Conservation (phyloP, 2,329 filamentous ascomycete genomes). For the Rhinocladiella similis region DNA sequence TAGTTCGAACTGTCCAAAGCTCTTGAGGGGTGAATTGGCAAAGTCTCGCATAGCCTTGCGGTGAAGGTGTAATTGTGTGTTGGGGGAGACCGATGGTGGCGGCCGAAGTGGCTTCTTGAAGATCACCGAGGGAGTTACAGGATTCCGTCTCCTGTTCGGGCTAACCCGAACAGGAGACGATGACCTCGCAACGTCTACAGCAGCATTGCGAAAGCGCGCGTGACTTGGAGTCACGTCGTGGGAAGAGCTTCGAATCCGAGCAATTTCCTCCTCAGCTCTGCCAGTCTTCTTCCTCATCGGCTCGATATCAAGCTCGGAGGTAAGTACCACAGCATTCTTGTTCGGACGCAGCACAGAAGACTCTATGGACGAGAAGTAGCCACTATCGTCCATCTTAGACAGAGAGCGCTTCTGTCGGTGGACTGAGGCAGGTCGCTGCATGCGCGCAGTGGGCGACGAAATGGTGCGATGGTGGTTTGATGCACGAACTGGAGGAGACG, state of each 20-base stretch:
- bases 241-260: slow-evolving; percentile 85
- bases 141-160: slow-evolving; percentile 11
- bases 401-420: slow-evolving; percentile 71
- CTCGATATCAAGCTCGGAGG: slow-evolving; percentile 67
- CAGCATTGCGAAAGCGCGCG: slow-evolving; percentile 51
- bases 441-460: slow-evolving; percentile 65
- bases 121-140: slow-evolving; percentile 39
- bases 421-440: slow-evolving; percentile 56
- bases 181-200: slow-evolving; percentile 17
- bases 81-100: slow-evolving; percentile 81
- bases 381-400: slow-evolving; percentile 83
- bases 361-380: slow-evolving; percentile 94
- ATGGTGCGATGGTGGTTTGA: slow-evolving; percentile 60
- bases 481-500: slow-evolving; percentile 80
- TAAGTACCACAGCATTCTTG: slow-evolving; percentile 63
- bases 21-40: slow-evolving; percentile 71
- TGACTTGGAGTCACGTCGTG: slow-evolving; percentile 78
- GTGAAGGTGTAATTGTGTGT: slow-evolving; percentile 87
- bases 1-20: slow-evolving; percentile 42
- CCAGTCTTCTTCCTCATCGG: slow-evolving; percentile 75
- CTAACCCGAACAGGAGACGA: slow-evolving; percentile 27
- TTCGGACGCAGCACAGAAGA: slow-evolving; percentile 80
- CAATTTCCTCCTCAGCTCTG: slow-evolving; percentile 93
- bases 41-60: slow-evolving; percentile 78
- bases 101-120: slow-evolving; percentile 71